phyloP scores from a whole-genome alignment of 73 alveolate species.

The Urostyla sp. region DNA sequence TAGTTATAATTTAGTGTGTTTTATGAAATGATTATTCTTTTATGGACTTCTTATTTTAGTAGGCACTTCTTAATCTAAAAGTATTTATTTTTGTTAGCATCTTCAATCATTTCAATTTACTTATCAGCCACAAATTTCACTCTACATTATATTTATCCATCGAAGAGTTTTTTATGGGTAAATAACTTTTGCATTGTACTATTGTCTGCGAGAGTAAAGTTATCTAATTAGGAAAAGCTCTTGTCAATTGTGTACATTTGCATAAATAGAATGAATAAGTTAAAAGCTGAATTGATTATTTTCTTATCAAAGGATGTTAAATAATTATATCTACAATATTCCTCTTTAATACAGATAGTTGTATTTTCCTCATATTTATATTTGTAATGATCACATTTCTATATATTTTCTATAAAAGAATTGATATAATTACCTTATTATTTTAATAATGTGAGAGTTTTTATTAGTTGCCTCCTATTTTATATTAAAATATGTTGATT shows the following conservation, averaged over 20 bases:
- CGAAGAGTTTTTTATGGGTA: background rate
- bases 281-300: slow-evolving; percentile 36
- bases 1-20: too few relatives aligned
- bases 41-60: too few relatives aligned
- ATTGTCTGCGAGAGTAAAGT: too few relatives aligned
- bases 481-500: slow-evolving; percentile 32
- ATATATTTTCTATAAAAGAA: background rate
- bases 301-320: slow-evolving; percentile 7
- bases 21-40: too few relatives aligned
- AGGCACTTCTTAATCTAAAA: too few relatives aligned
- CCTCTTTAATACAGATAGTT: slow-evolving; percentile 47
- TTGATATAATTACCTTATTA: background rate
- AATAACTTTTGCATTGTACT: background rate
- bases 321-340: slow-evolving; percentile 45
- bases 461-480: slow-evolving; percentile 43
- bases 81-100: background rate
- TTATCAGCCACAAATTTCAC: background rate
- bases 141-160: slow-evolving; percentile 6
- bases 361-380: background rate
- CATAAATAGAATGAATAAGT: slow-evolving; percentile 29
- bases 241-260: too few relatives aligned
- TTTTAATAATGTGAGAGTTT: slow-evolving; percentile 9
- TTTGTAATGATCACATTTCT: slow-evolving; percentile 49
- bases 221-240: too few relatives aligned
- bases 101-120: background rate